Evolutionary conservation across 768 basidiomycete genomes (phyloP), one percentile per base, ranked within the genome.

Genomic region (Termitomyces sp.): DNA sequence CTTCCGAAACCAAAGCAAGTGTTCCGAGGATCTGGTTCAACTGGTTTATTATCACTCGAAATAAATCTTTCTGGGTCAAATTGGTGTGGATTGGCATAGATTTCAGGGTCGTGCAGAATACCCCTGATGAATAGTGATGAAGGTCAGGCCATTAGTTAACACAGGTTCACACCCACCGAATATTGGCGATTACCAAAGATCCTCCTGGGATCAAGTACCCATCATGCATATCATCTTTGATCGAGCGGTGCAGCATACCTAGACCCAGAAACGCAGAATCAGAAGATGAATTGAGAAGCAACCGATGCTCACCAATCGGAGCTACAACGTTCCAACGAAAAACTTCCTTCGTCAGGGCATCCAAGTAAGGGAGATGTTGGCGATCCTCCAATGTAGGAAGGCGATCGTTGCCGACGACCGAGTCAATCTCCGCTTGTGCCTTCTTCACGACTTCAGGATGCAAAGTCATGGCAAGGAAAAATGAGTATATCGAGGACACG

Each of bases 1-100:
- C 87, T 74, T 49, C 87, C 87, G 64, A 87, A 90, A 7, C 87
- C 87, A 69, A 88, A 90, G 63, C 81, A 84, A 47, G 83, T 66
- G 48, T 75, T 75, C 54, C 80, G 81, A 58, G 85, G 83, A 68
- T 87, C 85, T 20, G 64, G 68, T 64, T 86, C 82, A 36, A 76
- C 77, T 40, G 69, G 62, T 48, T 69, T 71, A 47, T 66, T 72
- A 58, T 73, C 75, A n/a, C 68, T 70, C 64, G 73, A 69, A 35
- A 87, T 72, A 68, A 81, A 87, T 28, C 86, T 80, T 50, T 82
- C 82, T 26, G 86, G 86, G 46, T 78, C 77, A 65, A 87, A 88
- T 51, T 67, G 64, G 58, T 78, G 72, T 3, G 86, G 85, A 45
- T 83, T 72, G 35, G 72, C 64, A 66, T 87, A 87, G 26, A 70